Percentiles rank a stretch among this genome's conserved stretches.
phyloP scores from a whole-genome alignment of 306 rosid genomes.

The Pyrus communis region DNA sequence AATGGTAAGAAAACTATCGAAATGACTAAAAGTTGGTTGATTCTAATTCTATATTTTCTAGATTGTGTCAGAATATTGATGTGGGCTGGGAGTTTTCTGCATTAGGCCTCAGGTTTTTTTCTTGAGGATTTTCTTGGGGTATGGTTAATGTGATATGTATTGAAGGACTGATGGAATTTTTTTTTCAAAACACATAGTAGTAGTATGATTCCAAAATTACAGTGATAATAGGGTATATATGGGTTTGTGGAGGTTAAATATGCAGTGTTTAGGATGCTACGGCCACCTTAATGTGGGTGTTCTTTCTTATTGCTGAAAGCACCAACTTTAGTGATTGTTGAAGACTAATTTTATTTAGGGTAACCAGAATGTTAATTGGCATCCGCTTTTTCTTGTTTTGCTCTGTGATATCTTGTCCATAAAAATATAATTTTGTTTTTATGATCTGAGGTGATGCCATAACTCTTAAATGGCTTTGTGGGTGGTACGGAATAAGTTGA shows the following conservation, averaged over 20 bases:
- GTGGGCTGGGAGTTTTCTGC: background rate
- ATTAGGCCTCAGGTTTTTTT: background rate
- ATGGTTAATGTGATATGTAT: background rate
- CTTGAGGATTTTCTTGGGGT: background rate
- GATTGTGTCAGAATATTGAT: background rate
- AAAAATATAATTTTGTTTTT: background rate
- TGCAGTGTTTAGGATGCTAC: background rate
- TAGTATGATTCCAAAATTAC: background rate
- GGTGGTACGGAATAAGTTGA: background rate
- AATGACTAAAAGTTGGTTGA: background rate
- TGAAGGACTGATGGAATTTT: background rate
- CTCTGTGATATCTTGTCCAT: background rate
- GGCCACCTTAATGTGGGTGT: background rate
- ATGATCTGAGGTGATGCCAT: background rate
- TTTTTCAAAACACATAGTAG: background rate
- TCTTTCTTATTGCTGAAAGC: background rate
- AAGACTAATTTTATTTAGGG: background rate
- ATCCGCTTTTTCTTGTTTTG: background rate
- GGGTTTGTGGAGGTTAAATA: background rate
- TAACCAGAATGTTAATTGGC: background rate
- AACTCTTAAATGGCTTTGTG: background rate
- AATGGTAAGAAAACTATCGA: background rate
- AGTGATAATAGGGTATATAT: background rate
- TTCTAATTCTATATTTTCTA: background rate
- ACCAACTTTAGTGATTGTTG: background rate